Percentiles rank a stretch among this genome's conserved stretches.
phyloP scores from a whole-genome alignment of 148 eudicot genomes.

The Rhododendron mucronatum region DNA sequence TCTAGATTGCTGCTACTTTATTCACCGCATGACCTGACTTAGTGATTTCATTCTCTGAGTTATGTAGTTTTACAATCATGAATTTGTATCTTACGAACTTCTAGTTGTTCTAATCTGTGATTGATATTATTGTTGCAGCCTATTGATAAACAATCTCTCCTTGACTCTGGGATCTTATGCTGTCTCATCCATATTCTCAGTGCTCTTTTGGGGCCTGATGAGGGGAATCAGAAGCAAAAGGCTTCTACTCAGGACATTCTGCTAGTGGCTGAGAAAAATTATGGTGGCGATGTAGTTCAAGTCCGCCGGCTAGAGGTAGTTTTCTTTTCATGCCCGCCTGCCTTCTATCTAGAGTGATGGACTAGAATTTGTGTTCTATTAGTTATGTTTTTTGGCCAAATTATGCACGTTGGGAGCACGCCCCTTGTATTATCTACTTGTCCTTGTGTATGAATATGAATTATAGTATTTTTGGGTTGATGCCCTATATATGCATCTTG shows the following conservation, averaged over 20 bases:
- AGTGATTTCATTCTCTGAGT: background rate
- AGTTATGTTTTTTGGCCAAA: background rate
- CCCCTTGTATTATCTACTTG: background rate
- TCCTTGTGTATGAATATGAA: conserved; percentile 1
- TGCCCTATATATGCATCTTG: background rate
- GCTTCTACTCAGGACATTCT: conserved; percentile 26
- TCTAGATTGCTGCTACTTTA: background rate
- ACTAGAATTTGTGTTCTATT: background rate
- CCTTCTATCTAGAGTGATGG: background rate
- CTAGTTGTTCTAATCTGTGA: background rate
- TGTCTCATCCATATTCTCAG: conserved; percentile 83
- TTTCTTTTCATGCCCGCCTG: background rate
- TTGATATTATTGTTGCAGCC: conserved; percentile 46
- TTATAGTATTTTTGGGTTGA: background rate
- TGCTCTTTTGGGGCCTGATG: conserved; percentile 74
- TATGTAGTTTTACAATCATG: background rate
- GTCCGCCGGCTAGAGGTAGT: conserved; percentile 78
- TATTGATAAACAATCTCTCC: conserved; percentile 90
- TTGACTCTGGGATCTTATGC: conserved; percentile 95
- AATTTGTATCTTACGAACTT: background rate
- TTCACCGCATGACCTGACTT: background rate
- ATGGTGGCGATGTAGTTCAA: conserved; percentile 31
- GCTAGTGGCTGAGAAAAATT: conserved; percentile 13
- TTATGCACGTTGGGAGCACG: background rate
- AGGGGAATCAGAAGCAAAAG: conserved; percentile 30